A percentile compares a stretch with the other conserved stretches of the same genome.
Conservation (phyloP, 2,329 filamentous ascomycete species). For the Macrophomina pseudophaseolina region DNA sequence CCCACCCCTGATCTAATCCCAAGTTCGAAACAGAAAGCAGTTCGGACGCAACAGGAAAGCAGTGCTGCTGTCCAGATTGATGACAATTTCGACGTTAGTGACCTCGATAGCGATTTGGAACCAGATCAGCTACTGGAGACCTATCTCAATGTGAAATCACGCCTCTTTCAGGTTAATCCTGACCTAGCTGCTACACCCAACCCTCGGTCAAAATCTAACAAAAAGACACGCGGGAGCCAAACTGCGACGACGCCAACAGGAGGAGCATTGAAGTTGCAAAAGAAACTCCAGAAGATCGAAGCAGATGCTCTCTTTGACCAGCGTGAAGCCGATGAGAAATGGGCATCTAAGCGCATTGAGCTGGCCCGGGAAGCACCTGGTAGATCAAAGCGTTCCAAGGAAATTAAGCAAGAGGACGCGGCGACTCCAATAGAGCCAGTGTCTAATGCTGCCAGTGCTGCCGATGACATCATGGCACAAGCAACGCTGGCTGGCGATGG, state of each 20-base stretch:
- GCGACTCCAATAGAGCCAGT: neutral
- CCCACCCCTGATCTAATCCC: neutral
- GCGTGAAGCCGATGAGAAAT: constrained; percentile 51
- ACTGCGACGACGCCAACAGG: constrained; percentile 37
- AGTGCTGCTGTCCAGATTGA: neutral
- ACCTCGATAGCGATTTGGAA: constrained; percentile 56
- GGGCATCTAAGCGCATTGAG: constrained; percentile 51
- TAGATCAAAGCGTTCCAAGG: constrained; percentile 6
- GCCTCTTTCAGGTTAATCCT: constrained; percentile 53
- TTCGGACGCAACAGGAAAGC: neutral
- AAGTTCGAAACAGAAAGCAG: neutral
- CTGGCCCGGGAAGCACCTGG: constrained; percentile 46
- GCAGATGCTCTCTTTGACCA: constrained; percentile 61
- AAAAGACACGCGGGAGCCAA: constrained; percentile 40
- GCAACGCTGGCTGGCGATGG: constrained; percentile 48
- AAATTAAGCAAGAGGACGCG: constrained; percentile 19
- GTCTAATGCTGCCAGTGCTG: neutral
- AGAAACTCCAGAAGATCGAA: constrained; percentile 78
- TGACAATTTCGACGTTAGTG: constrained; percentile 49
- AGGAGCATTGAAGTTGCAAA: constrained; percentile 68
- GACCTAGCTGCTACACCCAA: constrained; percentile 62
- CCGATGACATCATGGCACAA: constrained; percentile 58
- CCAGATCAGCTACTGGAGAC: constrained; percentile 65
- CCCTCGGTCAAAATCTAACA: constrained; percentile 28
- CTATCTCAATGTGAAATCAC: constrained; percentile 75